Percentiles rank a stretch among this genome's conserved stretches.
phyloP scores from a whole-genome alignment of 164 flowering plant species.

The Euptelea pleiosperma region DNA sequence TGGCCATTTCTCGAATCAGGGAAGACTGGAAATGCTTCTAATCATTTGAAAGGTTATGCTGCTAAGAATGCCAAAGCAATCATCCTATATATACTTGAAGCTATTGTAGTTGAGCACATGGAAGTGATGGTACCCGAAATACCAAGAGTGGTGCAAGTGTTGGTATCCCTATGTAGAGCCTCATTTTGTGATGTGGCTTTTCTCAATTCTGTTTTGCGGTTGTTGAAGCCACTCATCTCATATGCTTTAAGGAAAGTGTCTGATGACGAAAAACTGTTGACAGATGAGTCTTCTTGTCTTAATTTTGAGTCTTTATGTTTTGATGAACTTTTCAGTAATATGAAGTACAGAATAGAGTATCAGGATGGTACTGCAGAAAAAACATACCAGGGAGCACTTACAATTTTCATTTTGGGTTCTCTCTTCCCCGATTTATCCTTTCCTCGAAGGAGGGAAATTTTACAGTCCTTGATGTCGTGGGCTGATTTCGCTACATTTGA shows the following conservation, averaged over 20 bases:
- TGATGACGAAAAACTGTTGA: conserved; percentile 47
- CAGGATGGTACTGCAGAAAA: conserved; percentile 27
- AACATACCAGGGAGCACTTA: conserved; percentile 37
- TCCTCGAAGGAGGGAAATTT: conserved; percentile 41
- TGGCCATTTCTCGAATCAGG: conserved; percentile 51
- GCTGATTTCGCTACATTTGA: conserved; percentile 62
- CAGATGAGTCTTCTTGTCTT: conserved; percentile 55
- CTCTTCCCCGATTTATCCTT: conserved; percentile 68
- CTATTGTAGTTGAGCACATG: conserved; percentile 81
- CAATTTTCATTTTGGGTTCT: conserved; percentile 61
- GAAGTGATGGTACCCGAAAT: conserved; percentile 86
- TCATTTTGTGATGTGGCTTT: conserved; percentile 78
- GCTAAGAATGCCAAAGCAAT: conserved; percentile 84
- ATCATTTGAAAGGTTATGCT: conserved; percentile 59
- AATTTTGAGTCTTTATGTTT: conserved; percentile 88
- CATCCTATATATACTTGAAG: conserved; percentile 66
- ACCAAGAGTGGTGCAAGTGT: conserved; percentile 69
- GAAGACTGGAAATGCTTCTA: conserved; percentile 21
- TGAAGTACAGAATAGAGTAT: conserved; percentile 31
- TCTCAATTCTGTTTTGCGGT: conserved; percentile 54
- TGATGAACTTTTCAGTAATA: conserved; percentile 51
- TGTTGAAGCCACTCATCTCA: conserved; percentile 76
- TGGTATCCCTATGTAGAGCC: conserved; percentile 54
- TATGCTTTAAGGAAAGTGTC: conserved; percentile 63
- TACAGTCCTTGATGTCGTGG: conserved; percentile 48